phyloP scores from a whole-genome alignment of 768 basidiomycete genomes.

The Artomyces pyxidatus region DNA sequence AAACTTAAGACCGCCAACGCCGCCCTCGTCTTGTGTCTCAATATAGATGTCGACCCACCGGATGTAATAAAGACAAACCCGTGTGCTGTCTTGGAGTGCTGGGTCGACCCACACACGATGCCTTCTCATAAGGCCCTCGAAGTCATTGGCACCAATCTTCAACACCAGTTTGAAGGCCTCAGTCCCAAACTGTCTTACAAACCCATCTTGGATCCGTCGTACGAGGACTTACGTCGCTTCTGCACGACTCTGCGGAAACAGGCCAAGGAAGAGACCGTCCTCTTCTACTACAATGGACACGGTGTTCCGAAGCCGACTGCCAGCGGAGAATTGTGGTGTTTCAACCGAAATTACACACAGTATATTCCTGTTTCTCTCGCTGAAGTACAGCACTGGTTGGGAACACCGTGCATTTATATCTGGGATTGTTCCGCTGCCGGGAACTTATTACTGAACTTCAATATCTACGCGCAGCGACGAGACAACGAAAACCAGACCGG shows the following conservation, averaged over 20 bases:
- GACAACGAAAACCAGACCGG: conserved; percentile 54
- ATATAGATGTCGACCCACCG: conserved; percentile 96
- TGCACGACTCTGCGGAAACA: conserved; percentile 77
- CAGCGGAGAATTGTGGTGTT: conserved; percentile 97
- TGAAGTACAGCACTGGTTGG: conserved; percentile 90
- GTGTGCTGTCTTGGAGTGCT: conserved; percentile 90
- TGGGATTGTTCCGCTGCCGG: conserved; percentile 99
- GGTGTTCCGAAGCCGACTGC: conserved; percentile 96
- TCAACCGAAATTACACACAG: conserved; percentile 94
- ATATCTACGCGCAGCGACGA: conserved; percentile 64
- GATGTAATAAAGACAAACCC: conserved; percentile 97
- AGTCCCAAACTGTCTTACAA: conserved; percentile 94
- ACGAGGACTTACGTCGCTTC: conserved; percentile 87
- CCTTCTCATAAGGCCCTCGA: conserved; percentile 91
- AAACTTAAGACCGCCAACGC: conserved; percentile 91
- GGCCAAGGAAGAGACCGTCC: conserved; percentile 87
- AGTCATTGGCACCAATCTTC: conserved; percentile 86
- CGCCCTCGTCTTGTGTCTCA: conserved; percentile 84
- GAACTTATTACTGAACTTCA: conserved; percentile 86
- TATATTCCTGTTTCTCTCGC: conserved; percentile 95
- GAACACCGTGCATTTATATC: conserved; percentile 92
- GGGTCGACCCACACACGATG: conserved; percentile 94
- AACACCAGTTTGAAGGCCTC: conserved; percentile 93
- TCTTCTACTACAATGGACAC: conserved; percentile 98
- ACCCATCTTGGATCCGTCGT: conserved; percentile 88